Conservation (phyloP, 2,329 filamentous ascomycete genomes). For the Alternaria sp. region DNA sequence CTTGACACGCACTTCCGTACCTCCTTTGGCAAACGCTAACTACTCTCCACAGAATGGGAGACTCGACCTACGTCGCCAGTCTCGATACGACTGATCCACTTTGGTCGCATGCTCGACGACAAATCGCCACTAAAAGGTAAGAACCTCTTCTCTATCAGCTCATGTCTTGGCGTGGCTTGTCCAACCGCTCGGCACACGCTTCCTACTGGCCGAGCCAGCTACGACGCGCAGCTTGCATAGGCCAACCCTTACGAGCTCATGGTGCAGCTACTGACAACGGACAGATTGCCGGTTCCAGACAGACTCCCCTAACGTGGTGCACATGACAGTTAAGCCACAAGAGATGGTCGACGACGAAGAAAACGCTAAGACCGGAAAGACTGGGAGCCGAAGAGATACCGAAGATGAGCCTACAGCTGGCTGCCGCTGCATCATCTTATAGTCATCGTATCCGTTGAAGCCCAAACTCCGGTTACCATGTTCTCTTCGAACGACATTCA, state of each 20-base stretch:
- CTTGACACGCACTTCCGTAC: background rate
- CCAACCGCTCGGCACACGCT: slow-evolving; percentile 21
- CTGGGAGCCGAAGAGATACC: slow-evolving; percentile 59
- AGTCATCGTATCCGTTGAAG: slow-evolving; percentile 24
- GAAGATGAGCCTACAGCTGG: slow-evolving; percentile 64
- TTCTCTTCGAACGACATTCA: background rate
- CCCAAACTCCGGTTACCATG: slow-evolving; percentile 2
- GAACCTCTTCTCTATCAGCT: slow-evolving; percentile 33
- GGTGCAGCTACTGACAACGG: slow-evolving; percentile 16
- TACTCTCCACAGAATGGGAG: slow-evolving; percentile 74
- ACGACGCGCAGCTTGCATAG: slow-evolving; percentile 9
- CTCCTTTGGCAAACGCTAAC: slow-evolving; percentile 25
- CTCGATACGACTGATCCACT: slow-evolving; percentile 89
- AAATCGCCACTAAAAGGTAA: slow-evolving; percentile 84
- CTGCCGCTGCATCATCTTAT: slow-evolving; percentile 72
- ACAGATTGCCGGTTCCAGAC: slow-evolving; percentile 80
- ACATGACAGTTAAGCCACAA: slow-evolving; percentile 90
- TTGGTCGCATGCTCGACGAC: slow-evolving; percentile 89
- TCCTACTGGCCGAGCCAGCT: slow-evolving; percentile 18
- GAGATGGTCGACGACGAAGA: slow-evolving; percentile 84
- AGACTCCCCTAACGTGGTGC: slow-evolving; percentile 83
- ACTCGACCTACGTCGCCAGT: slow-evolving; percentile 83
- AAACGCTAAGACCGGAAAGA: slow-evolving; percentile 73
- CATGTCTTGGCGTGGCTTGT: slow-evolving; percentile 32
- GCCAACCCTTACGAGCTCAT: background rate